These are phyloP conservation scores for Discostella pseudostelligera DNA, from an alignment of 108 stramenopile species.

Conservation along the genomic window DNA sequence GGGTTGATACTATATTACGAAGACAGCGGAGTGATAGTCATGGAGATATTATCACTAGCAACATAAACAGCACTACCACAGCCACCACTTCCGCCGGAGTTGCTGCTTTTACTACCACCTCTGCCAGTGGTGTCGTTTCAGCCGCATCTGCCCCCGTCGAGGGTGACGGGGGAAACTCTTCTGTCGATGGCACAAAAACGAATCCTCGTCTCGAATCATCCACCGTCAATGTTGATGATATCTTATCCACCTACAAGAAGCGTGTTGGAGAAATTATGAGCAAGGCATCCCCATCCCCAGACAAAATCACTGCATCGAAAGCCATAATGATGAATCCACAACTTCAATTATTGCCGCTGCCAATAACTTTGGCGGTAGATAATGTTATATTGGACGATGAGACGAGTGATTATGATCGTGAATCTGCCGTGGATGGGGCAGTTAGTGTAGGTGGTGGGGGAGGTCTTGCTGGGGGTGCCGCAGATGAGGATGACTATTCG, in stretches of 20 bases:
- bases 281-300: slow-evolving; percentile 9
- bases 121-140: background rate
- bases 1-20: too few species aligned
- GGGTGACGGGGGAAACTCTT: background rate
- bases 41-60: too few species aligned
- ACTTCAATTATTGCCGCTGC: background rate
- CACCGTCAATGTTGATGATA: slow-evolving; percentile 28
- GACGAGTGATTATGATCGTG: slow-evolving; percentile 1
- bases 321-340: background rate
- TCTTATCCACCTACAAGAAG: slow-evolving; percentile 41
- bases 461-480: slow-evolving; percentile 4
- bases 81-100: too few species aligned
- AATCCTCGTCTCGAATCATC: background rate
- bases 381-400: slow-evolving; percentile 18
- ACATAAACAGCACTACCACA: too few species aligned
- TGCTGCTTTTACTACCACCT: too few species aligned
- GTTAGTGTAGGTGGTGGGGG: background rate
- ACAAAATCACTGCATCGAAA: background rate
- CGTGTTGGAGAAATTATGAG: slow-evolving; percentile 43
- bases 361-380: slow-evolving; percentile 12
- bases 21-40: too few species aligned
- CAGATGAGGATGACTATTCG: slow-evolving; percentile 7
- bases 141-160: background rate
- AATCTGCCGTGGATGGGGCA: slow-evolving; percentile 4
- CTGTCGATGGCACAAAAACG: background rate